phyloP scores from a whole-genome alignment of 176 grass and related monocot genomes.

The Eragrostis nindensis region DNA sequence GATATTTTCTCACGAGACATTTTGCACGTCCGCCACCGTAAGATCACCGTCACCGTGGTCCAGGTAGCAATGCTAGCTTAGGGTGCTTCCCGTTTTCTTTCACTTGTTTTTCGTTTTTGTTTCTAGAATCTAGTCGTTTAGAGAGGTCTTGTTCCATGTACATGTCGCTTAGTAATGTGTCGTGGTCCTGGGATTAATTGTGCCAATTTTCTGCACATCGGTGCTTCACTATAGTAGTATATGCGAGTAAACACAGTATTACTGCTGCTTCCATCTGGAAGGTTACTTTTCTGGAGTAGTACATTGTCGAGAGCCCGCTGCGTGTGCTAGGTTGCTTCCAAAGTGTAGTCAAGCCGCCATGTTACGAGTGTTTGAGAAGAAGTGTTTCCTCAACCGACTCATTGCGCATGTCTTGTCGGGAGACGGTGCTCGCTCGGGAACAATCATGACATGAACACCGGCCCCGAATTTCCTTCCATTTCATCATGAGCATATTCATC shows the following conservation, averaged over 20 bases:
- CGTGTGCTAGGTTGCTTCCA: no score
- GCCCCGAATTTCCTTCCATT: no score
- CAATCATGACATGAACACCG: not conserved
- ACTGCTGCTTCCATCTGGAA: no score
- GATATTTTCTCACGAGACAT: not conserved
- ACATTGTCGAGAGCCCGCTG: no score
- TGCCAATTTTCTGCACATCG: not conserved
- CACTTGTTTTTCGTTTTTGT: not conserved
- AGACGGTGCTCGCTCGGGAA: not conserved
- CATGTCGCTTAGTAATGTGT: slow-evolving; percentile 6
- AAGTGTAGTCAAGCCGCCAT: no score
- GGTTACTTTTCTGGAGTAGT: no score
- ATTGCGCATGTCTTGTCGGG: not conserved
- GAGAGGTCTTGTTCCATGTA: not conserved
- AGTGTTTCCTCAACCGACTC: not conserved
- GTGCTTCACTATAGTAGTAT: no score
- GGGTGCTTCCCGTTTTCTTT: not conserved
- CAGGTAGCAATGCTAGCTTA: not conserved
- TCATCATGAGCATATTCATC: no score
- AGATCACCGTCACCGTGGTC: not conserved
- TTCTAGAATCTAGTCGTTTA: not conserved
- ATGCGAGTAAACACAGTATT: no score
- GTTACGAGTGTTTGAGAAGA: not conserved
- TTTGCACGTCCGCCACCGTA: not conserved
- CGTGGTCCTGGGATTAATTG: slow-evolving; percentile 28